phyloP scores from a whole-genome alignment of 768 basidiomycete species.

The Trametes cubensis region DNA sequence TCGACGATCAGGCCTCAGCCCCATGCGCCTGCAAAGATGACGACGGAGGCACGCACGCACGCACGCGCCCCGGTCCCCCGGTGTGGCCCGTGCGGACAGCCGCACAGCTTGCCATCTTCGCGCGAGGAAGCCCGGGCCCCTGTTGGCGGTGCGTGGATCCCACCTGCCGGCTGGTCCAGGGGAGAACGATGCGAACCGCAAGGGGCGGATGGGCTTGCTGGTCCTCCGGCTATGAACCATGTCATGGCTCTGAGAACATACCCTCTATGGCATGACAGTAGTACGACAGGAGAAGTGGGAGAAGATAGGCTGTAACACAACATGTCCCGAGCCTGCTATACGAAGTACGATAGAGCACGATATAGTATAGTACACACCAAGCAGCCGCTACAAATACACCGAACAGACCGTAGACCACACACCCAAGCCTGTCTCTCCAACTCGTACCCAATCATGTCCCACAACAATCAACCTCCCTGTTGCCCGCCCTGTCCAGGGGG shows the following conservation, averaged over 20 bases:
- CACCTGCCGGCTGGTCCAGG: background rate
- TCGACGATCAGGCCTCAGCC: too few species aligned
- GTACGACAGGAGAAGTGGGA: too few species aligned
- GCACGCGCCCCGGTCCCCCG: too few species aligned
- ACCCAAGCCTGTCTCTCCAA: background rate
- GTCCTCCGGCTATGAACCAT: too few species aligned
- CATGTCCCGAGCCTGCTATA: background rate
- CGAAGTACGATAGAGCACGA: background rate
- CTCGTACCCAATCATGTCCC: background rate
- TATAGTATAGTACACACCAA: background rate
- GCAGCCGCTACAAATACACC: slow-evolving; percentile 20
- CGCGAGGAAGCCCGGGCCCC: background rate
- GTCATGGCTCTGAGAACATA: too few species aligned
- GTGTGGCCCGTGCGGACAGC: background rate
- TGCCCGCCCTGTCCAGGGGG: slow-evolving; percentile 27
- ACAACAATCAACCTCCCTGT: slow-evolving; percentile 29
- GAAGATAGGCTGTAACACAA: background rate
- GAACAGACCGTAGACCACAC: slow-evolving; percentile 11
- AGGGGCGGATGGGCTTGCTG: too few species aligned
- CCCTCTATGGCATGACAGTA: too few species aligned
- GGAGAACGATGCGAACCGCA: too few species aligned
- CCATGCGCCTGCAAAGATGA: too few species aligned
- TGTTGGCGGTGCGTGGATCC: slow-evolving; percentile 12
- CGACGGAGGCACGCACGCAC: too few species aligned
- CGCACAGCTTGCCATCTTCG: slow-evolving; percentile 7